Percentiles rank a stretch among this genome's conserved stretches.
Conservation (phyloP, 352 stramenopile genomes). For the Hyaloperonospora arabidopsidis region DNA sequence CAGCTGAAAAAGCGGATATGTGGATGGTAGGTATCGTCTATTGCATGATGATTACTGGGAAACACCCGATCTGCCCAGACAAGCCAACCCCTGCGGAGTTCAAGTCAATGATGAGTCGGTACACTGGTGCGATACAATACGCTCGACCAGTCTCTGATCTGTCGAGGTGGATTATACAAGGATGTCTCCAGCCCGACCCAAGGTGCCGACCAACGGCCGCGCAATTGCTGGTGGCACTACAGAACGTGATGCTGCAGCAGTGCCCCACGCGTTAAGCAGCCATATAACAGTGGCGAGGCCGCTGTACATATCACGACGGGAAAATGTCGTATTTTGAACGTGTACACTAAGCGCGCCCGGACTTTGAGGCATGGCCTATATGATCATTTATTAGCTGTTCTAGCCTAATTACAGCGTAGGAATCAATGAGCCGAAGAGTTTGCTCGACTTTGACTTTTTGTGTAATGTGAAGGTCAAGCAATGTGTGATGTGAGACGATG, state of each 20-base stretch:
- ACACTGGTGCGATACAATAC: constrained; percentile 34
- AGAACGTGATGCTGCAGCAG: constrained; percentile 31
- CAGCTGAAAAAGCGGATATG: constrained; percentile 72
- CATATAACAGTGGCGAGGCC: constrained; percentile 22
- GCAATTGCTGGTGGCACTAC: constrained; percentile 54
- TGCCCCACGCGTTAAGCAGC: constrained; percentile 21
- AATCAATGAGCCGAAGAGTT: too few relatives aligned
- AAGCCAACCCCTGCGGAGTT: constrained; percentile 52
- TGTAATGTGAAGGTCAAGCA: too few relatives aligned
- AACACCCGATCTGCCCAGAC: constrained; percentile 60
- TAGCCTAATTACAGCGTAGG: too few relatives aligned
- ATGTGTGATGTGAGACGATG: too few relatives aligned
- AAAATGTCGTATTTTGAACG: constrained; percentile 35
- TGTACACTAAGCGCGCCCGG: constrained; percentile 38
- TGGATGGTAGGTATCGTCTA: constrained; percentile 80
- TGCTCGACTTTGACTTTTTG: too few relatives aligned
- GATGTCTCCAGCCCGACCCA: constrained; percentile 59
- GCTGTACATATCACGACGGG: constrained; percentile 35
- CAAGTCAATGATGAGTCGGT: constrained; percentile 26
- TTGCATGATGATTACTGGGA: constrained; percentile 68
- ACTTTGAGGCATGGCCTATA: too few relatives aligned
- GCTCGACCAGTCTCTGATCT: constrained; percentile 39
- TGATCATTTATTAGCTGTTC: constrained; percentile 25
- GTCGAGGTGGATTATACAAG: constrained; percentile 59
- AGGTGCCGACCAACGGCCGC: constrained; percentile 49